Evolutionary conservation across 345 rosid genomes (phyloP), one percentile per base, ranked within the genome.

Genomic region (Ricinus communis): DNA sequence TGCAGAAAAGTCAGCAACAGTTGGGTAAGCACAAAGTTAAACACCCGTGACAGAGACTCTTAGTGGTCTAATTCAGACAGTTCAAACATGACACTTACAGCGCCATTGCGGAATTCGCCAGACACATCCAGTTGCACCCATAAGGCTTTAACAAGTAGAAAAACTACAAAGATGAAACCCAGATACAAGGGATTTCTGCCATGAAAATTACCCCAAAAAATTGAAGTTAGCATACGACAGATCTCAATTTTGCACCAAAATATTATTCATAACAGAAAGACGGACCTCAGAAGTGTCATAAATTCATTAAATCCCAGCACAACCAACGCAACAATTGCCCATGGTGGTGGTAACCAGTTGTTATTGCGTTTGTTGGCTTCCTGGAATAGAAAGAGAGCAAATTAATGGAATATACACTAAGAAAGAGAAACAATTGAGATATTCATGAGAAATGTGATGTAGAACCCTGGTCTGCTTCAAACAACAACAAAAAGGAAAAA

Each of bases 331-430:
- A 74, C 83, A 75, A 96, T 93, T 58, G 99, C 99, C 99, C 99
- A 93, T 80, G 99, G 98, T 76, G 99, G 99, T 66, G 99, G 99
- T 61, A 96, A 66, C 97, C 96, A 96, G 88, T 91, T 96, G 93
- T 91, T 93, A 72, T 77, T 90, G 67, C 96, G 95, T 74, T 80
- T 85, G 81, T 87, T 88, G 41, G 99, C 99, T 88, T 96, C 99
- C 99, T 96, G 93, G 71, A 82, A 77, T 47, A 27, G 58, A 62
- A 24, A 60, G 60, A 56, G 62, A 4, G 59, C 28, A 72, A 8
- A 33, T 56, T 47, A 57, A 59, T 36, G 30, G 22, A 27, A 31
- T 27, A 65, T 28, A 8, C 19, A 52, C 22, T 14, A 60, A 36
- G n/a, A 36, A 33, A 38, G 16, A 22, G 66, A 53, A 8, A 36